Base-by-base conservation (phyloP, 108 stramenopile genomes). In the Parietichytrium sp. region DNA sequence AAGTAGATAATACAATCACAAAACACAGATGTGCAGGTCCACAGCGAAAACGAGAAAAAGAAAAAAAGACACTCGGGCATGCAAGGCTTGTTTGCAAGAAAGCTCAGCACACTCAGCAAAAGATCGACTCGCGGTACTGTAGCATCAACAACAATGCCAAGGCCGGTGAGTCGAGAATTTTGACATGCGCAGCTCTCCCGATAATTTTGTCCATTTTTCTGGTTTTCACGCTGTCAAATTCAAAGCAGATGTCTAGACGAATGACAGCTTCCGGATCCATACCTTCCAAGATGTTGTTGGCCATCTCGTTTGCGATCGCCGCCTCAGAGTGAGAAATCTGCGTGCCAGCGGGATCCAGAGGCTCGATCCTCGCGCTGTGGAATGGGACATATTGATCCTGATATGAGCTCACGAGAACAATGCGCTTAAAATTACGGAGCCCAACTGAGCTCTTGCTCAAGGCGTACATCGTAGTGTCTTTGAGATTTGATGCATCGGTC, bases 341-440 rank as follows among this genome's bases (percentile, higher is more conserved):
- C 10, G 15, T 6, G 13, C 38, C 33, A n/a, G n/a, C n/a, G 33
- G 61, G 15, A 1, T 10, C 61, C 13, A 72, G 42, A 27, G 36
- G 45, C 42, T 83, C 47, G 29, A 84, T 47, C 0, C 78, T 31
- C 13, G 83, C 80, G 36, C 78, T 79, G 3, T 84, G 79, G 29
- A 48, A 42, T 18, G 83, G 72, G 16, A 84, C 83, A 31, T 84
- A 84, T 10, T 81, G 79, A 54, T 84, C 83, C 79, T 81, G 30
- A 12, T 78, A 80, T 23, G 83, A 78, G 54, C 80, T 80, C 29
- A 84, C 30, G 0, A 78, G 79, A 1, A 84, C 49, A 45, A 84
- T 36, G 30, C n/a, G 79, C 20, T 33, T 23, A 54, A 84, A 84
- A 23, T 54, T 25, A 8, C 31, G 48, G 53, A 84, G 79, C 13